Evolutionary conservation across 345 rosid genomes (phyloP).

Genomic region (Fremontodendron californicum): DNA sequence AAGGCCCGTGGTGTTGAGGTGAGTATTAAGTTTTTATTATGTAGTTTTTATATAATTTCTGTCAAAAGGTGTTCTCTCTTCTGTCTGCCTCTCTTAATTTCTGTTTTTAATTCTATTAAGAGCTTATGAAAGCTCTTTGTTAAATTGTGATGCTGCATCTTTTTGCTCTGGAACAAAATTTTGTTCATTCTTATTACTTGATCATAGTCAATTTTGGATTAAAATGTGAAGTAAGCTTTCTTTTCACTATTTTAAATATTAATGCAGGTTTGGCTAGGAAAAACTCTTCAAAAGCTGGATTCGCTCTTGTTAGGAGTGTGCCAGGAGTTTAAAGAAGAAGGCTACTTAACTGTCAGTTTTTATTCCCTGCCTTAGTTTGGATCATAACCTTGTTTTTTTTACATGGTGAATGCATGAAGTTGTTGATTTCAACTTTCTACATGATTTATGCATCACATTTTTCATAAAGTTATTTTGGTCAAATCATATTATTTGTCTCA

Average conservation of each 20-base stretch:
- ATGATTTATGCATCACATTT: background rate
- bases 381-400: constrained; percentile 41
- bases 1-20: constrained; percentile 98
- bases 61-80: background rate
- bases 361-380: constrained; percentile 55
- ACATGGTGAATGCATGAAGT: background rate
- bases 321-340: constrained; percentile 86
- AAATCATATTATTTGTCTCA: background rate
- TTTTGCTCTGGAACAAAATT: background rate
- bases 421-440: constrained; percentile 7
- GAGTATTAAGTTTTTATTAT: constrained; percentile 15
- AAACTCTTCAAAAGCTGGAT: constrained; percentile 93
- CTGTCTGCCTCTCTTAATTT: background rate
- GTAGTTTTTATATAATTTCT: background rate
- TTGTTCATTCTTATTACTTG: constrained; percentile 12
- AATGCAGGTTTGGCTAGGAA: constrained; percentile 91
- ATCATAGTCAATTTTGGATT: background rate
- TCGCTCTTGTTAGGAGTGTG: constrained; percentile 91
- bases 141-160: background rate
- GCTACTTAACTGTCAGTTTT: constrained; percentile 73
- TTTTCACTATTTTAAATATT: constrained; percentile 23
- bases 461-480: background rate
- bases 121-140: background rate
- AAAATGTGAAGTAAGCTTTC: constrained; percentile 14
- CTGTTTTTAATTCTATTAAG: background rate